Conservation (phyloP, 805 yeast genomes). For the Lachancea nothofagi region DNA sequence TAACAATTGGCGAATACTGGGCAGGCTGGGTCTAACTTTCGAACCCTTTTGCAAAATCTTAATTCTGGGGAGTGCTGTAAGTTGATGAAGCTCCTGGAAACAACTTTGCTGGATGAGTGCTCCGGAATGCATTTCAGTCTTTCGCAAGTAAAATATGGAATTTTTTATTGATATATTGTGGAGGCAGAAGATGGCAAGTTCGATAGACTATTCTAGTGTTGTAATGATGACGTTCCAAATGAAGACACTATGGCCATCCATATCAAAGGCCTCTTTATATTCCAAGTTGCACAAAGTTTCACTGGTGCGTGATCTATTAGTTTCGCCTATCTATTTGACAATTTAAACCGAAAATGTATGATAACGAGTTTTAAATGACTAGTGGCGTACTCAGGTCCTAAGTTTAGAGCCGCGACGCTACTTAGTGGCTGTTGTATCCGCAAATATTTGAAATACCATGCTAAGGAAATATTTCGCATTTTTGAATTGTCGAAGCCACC, state of each 20-base stretch:
- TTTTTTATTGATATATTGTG: no score
- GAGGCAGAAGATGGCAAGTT: background rate
- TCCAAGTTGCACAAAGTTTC: background rate
- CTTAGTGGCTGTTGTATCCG: no score
- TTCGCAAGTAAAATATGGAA: background rate
- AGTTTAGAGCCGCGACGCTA: no score
- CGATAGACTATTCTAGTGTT: background rate
- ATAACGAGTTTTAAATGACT: no score
- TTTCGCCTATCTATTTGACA: background rate
- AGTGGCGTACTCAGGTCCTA: no score
- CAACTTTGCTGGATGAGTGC: slow-evolving; percentile 1
- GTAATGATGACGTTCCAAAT: no score
- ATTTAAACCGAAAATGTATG: no score
- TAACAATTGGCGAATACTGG: slow-evolving; percentile 6
- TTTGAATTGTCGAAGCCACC: no score
- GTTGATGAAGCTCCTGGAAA: slow-evolving; percentile 1
- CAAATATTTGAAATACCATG: background rate
- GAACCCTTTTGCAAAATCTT: slow-evolving; percentile 2
- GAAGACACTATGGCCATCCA: no score
- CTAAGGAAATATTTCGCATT: no score
- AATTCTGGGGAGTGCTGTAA: slow-evolving; percentile 3
- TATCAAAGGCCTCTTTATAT: slow-evolving; percentile 3
- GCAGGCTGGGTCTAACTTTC: slow-evolving; percentile 3
- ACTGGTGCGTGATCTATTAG: background rate
- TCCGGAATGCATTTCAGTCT: background rate